Evolutionary conservation across 495 filamentous ascomycete species (phyloP).

Genomic region (Tetracladium marchalianum): DNA sequence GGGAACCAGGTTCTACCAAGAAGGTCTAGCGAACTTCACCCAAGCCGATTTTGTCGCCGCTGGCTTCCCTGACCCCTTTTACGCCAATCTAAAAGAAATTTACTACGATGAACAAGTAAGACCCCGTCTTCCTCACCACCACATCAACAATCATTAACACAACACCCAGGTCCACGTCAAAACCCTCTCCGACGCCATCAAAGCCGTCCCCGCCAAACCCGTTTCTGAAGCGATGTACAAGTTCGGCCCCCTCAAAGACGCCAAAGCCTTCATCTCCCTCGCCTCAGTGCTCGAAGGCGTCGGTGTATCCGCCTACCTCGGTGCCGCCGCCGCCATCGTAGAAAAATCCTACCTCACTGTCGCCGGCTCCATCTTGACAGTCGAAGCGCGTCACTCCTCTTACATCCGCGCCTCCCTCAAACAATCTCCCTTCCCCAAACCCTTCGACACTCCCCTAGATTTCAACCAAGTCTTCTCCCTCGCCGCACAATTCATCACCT

Average conservation of each 20-base stretch:
- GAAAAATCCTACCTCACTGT: slow-evolving; percentile 31
- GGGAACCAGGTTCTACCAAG: slow-evolving; percentile 41
- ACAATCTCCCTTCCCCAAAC: slow-evolving; percentile 31
- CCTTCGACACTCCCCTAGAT: slow-evolving; percentile 33
- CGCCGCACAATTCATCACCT: slow-evolving; percentile 33
- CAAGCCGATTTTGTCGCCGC: slow-evolving; percentile 38
- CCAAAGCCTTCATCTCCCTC: slow-evolving; percentile 30
- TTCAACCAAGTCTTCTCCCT: slow-evolving; percentile 36
- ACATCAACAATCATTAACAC: slow-evolving; percentile 18
- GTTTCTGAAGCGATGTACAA: slow-evolving; percentile 29
- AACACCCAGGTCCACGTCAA: slow-evolving; percentile 27
- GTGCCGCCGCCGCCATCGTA: slow-evolving; percentile 29
- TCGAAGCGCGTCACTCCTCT: slow-evolving; percentile 37
- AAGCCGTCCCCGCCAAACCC: slow-evolving; percentile 13
- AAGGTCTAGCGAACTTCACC: slow-evolving; percentile 47
- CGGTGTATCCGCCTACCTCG: slow-evolving; percentile 30
- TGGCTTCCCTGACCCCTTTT: slow-evolving; percentile 41
- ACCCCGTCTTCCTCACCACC: background rate
- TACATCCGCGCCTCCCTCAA: slow-evolving; percentile 27
- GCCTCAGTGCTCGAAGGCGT: slow-evolving; percentile 34
- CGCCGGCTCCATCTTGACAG: slow-evolving; percentile 35
- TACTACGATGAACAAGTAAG: slow-evolving; percentile 11
- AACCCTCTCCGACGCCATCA: slow-evolving; percentile 29
- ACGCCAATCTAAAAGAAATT: slow-evolving; percentile 33
- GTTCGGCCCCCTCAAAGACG: slow-evolving; percentile 29